Percentiles rank a stretch among this genome's conserved stretches.
Conservation (phyloP, 1,139 yeast species). For the Debaryomyces singareniensis region DNA sequence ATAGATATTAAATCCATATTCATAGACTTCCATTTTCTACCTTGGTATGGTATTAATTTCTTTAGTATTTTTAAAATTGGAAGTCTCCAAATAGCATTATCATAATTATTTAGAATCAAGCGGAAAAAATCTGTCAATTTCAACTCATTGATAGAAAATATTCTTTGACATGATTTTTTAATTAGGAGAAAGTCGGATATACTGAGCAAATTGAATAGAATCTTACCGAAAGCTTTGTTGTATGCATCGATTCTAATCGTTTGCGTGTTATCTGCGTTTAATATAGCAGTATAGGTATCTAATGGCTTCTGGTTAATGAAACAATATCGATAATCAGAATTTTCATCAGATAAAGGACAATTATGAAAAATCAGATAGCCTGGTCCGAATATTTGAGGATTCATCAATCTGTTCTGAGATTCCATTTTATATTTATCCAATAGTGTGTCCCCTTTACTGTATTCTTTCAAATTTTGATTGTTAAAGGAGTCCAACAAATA, state of each 20-base stretch:
- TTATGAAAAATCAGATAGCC: constrained; percentile 38
- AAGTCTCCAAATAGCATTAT: constrained; percentile 56
- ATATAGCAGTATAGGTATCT: constrained; percentile 18
- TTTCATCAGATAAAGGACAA: constrained; percentile 21
- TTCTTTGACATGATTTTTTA: constrained; percentile 45
- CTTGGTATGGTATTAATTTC: constrained; percentile 82
- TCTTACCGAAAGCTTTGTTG: constrained; percentile 39
- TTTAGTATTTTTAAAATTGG: constrained; percentile 72
- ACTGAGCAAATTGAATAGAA: constrained; percentile 38
- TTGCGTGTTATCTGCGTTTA: constrained; percentile 23
- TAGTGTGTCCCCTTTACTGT: constrained; percentile 15
- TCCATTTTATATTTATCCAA: constrained; percentile 31
- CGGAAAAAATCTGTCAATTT: constrained; percentile 49
- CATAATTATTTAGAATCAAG: constrained; percentile 41
- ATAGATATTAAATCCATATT: constrained; percentile 93
- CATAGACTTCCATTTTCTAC: constrained; percentile 87
- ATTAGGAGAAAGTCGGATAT: constrained; percentile 39
- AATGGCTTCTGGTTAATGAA: constrained; percentile 27
- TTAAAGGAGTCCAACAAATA: constrained; percentile 34
- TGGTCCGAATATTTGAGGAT: constrained; percentile 39
- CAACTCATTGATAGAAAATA: constrained; percentile 47
- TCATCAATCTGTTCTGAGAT: constrained; percentile 36
- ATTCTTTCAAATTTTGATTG: constrained; percentile 20
- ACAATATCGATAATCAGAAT: constrained; percentile 10
- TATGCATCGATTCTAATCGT: constrained; percentile 24